phyloP scores from a whole-genome alignment of 768 basidiomycete species.

The Mycena albidolilacea region DNA sequence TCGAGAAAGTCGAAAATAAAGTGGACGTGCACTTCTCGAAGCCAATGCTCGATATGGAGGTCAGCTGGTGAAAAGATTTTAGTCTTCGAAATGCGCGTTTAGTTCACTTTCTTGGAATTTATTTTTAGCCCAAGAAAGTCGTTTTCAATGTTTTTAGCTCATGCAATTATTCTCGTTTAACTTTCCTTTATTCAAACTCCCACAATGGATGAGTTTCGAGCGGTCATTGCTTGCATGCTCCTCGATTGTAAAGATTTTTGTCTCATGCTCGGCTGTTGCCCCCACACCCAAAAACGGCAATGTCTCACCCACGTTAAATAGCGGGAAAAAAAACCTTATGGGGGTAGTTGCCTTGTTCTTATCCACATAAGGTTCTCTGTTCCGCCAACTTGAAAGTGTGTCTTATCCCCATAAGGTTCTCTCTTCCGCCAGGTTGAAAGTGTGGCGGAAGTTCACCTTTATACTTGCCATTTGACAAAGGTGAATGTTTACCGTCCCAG shows the following conservation, averaged over 20 bases:
- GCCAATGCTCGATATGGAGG: constrained; percentile 21
- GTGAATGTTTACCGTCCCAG: too few relatives aligned
- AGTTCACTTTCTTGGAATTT: constrained; percentile 18
- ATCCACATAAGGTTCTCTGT: too few relatives aligned
- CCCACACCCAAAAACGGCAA: not conserved
- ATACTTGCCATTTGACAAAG: too few relatives aligned
- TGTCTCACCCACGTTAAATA: too few relatives aligned
- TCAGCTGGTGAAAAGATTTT: constrained; percentile 6
- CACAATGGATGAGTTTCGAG: constrained; percentile 10
- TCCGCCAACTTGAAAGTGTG: too few relatives aligned
- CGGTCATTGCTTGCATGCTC: constrained; percentile 18
- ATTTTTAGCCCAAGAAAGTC: constrained; percentile 13
- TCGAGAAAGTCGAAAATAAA: constrained; percentile 15
- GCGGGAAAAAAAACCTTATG: too few relatives aligned
- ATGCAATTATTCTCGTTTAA: constrained; percentile 2
- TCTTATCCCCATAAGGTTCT: too few relatives aligned
- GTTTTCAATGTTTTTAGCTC: constrained; percentile 14
- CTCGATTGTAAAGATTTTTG: constrained; percentile 15
- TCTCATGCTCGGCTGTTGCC: constrained; percentile 10
- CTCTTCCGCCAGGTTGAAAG: too few relatives aligned
- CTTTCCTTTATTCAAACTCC: constrained; percentile 9
- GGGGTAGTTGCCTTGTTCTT: too few relatives aligned
- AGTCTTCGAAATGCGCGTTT: constrained; percentile 12
- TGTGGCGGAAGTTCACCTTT: too few relatives aligned
- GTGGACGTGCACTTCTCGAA: constrained; percentile 17